Conservation (phyloP, 148 eudicot species). For the Rhododendron mucronatum region DNA sequence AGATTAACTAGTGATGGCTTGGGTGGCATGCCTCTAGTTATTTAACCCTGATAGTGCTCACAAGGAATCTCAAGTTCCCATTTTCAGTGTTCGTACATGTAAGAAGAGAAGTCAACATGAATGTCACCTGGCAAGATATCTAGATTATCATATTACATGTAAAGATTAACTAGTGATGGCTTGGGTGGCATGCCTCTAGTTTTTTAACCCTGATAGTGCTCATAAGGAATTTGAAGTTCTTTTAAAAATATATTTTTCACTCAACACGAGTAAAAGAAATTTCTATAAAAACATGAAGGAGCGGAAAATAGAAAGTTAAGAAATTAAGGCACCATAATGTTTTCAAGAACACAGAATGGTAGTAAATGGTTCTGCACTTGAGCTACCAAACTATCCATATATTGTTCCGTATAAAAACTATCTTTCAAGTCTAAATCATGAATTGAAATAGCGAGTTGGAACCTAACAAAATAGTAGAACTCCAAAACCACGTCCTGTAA, state of each 20-base stretch:
- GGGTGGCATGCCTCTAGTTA: background rate
- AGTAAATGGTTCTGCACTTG: background rate
- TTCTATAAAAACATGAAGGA: no score
- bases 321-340: no score
- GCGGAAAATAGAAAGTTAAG: no score
- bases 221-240: background rate
- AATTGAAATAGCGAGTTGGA: background rate
- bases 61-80: constrained; percentile 12
- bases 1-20: background rate
- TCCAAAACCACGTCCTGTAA: background rate
- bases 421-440: background rate
- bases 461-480: background rate
- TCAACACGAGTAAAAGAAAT: no score
- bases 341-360: background rate
- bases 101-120: constrained; percentile 17
- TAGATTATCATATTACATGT: no score
- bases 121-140: background rate
- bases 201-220: background rate
- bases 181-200: background rate
- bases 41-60: background rate
- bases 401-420: background rate
- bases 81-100: constrained; percentile 49
- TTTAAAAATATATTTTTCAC: no score
- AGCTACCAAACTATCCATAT: background rate
- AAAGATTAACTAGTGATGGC: background rate